Percentiles rank a stretch among this genome's conserved stretches.
These are phyloP conservation scores for Neonectria punicea DNA, from an alignment of 2,329 filamentous ascomycete species.

Conservation along the genomic window DNA sequence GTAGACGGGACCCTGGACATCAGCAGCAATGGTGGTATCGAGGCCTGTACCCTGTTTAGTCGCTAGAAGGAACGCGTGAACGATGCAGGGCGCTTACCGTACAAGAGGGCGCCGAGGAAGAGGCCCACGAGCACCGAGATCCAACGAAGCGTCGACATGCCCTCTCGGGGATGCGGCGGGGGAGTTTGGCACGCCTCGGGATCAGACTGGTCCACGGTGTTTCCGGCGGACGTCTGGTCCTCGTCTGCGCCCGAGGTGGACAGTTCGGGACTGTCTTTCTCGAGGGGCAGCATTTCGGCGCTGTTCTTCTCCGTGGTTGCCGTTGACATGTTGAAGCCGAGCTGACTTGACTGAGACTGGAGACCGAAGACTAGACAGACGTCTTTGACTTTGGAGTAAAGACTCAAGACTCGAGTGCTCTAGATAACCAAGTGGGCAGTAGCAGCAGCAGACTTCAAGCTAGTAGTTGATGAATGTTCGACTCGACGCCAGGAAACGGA, in stretches of 20 bases:
- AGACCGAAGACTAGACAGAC: neutral
- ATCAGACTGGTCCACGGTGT: neutral
- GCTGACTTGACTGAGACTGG: too few species aligned
- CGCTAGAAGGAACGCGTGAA: too few species aligned
- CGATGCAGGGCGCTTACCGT: neutral
- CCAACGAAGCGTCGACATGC: neutral
- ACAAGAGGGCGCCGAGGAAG: neutral
- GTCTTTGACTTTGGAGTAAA: neutral
- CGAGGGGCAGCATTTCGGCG: neutral
- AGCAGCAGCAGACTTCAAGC: neutral
- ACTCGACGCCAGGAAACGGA: neutral
- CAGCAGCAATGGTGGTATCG: conserved; percentile 9
- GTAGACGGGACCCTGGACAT: conserved; percentile 1
- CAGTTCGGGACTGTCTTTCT: neutral
- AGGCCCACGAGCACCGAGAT: neutral
- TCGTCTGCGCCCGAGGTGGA: neutral
- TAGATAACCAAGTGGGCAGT: neutral
- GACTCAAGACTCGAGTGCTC: neutral
- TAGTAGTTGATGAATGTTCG: neutral
- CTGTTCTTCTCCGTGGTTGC: neutral
- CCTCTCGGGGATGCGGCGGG: neutral
- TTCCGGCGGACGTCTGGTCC: neutral
- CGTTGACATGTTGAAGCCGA: neutral
- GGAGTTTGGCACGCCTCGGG: neutral
- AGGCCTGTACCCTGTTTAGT: neutral